A percentile compares a stretch with the other conserved stretches of the same genome.
These are phyloP conservation scores for Streptanthus diversifolius DNA, from an alignment of 345 rosid species.

Conservation along the genomic window DNA sequence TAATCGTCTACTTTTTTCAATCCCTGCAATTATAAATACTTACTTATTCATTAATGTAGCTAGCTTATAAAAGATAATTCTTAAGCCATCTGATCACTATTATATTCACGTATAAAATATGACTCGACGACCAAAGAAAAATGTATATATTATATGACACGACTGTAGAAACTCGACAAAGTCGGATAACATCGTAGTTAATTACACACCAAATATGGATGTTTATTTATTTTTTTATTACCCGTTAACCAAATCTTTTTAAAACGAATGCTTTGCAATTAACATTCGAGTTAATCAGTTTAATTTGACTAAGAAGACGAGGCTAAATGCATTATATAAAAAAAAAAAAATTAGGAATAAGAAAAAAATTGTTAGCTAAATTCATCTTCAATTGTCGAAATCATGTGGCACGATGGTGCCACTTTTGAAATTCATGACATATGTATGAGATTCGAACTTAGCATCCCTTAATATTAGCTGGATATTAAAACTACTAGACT, in stretches of 20 bases:
- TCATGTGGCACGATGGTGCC: no score
- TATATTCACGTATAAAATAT: background rate
- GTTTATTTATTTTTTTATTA: background rate
- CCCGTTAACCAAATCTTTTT: background rate
- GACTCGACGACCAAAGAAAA: no score
- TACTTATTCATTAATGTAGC: background rate
- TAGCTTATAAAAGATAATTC: background rate
- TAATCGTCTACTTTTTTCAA: background rate
- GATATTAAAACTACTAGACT: no score
- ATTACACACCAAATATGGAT: background rate
- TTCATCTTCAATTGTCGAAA: no score
- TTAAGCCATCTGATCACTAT: background rate
- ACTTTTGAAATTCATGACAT: no score
- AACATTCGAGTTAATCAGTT: background rate
- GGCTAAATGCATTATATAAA: background rate
- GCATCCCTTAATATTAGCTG: no score
- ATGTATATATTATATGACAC: no score
- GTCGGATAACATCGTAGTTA: background rate
- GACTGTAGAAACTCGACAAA: constrained; percentile 19
- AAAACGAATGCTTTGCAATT: constrained; percentile 2
- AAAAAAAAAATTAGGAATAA: no score
- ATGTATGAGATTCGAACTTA: no score
- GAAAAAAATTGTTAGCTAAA: no score
- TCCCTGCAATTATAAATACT: background rate
- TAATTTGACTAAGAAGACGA: background rate